These are phyloP conservation scores for Straminergon stramineum DNA, from an alignment of 225 moss, liverwort and hornwort species.

Conservation along the genomic window DNA sequence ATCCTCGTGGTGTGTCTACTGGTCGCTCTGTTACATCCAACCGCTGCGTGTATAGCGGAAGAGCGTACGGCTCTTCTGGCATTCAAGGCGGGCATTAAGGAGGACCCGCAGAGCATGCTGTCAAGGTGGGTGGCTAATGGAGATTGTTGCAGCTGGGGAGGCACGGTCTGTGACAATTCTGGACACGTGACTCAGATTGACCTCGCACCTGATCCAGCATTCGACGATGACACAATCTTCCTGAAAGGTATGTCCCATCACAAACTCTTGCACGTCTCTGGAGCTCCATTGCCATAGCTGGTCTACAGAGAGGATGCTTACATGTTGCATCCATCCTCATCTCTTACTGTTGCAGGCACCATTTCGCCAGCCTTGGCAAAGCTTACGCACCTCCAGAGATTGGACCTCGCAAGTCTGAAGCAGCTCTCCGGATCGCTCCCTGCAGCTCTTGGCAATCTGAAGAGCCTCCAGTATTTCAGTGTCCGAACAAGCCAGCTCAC, in stretches of 20 bases:
- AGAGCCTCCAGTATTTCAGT: slow-evolving; percentile 2
- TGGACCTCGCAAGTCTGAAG: slow-evolving; percentile 17
- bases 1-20: neutral
- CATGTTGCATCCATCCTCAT: neutral
- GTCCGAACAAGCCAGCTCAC: slow-evolving; percentile 8
- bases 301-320: neutral
- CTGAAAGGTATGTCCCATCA: neutral
- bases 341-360: neutral
- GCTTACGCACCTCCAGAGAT: slow-evolving; percentile 1
- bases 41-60: neutral
- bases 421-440: slow-evolving; percentile 22
- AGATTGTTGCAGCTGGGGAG: slow-evolving; percentile 23
- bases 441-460: slow-evolving; percentile 1
- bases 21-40: neutral
- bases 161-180: slow-evolving; percentile 3
- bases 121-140: slow-evolving; percentile 4
- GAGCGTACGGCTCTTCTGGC: slow-evolving; percentile 17
- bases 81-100: slow-evolving; percentile 8
- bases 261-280: neutral
- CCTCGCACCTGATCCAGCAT: slow-evolving; percentile 17
- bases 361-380: neutral
- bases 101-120: slow-evolving; percentile 1
- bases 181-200: slow-evolving; percentile 6
- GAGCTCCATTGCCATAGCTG: neutral
- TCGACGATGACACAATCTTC: slow-evolving; percentile 4